Evolutionary conservation across 163 green algal genomes (phyloP).

Genomic region (Coccomyxa subellipsoidea): DNA sequence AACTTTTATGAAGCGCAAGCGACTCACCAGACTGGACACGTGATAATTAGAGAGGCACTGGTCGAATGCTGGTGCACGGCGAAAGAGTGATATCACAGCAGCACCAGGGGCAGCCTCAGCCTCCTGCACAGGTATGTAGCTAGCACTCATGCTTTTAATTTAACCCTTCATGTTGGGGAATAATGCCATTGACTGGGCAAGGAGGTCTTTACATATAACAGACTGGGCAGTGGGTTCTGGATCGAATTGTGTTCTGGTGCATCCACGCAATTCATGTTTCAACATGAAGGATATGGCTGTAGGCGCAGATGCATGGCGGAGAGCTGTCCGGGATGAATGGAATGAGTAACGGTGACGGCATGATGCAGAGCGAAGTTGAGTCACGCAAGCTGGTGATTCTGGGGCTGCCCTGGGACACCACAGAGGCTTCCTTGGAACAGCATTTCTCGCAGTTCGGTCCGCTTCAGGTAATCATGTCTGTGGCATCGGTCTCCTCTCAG

Average conservation of each 20-base stretch:
- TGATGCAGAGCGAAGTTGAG: slow-evolving; percentile 1
- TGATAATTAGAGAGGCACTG: not conserved
- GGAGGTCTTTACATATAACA: too few relatives aligned
- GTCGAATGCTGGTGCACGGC: not conserved
- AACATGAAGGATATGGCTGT: not conserved
- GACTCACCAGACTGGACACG: not conserved
- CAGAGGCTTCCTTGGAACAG: slow-evolving; percentile 39
- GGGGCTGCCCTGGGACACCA: slow-evolving; percentile 77
- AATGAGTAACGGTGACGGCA: not conserved
- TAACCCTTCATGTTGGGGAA: too few relatives aligned
- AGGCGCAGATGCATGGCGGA: not conserved
- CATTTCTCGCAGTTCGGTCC: slow-evolving; percentile 75
- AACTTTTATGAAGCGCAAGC: not conserved
- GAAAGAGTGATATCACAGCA: slow-evolving; percentile 10
- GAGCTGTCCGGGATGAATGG: not conserved
- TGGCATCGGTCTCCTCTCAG: not conserved
- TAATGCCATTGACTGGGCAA: too few relatives aligned
- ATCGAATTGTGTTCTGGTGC: too few relatives aligned
- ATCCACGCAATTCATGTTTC: too few relatives aligned
- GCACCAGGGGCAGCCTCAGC: slow-evolving; percentile 12
- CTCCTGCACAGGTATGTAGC: not conserved
- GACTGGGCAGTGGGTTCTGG: too few relatives aligned
- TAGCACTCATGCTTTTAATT: not conserved
- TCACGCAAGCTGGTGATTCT: slow-evolving; percentile 64
- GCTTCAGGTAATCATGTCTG: not conserved